Base-by-base conservation (phyloP, 495 filamentous ascomycete species). In the Trypethelium eluteriae region DNA sequence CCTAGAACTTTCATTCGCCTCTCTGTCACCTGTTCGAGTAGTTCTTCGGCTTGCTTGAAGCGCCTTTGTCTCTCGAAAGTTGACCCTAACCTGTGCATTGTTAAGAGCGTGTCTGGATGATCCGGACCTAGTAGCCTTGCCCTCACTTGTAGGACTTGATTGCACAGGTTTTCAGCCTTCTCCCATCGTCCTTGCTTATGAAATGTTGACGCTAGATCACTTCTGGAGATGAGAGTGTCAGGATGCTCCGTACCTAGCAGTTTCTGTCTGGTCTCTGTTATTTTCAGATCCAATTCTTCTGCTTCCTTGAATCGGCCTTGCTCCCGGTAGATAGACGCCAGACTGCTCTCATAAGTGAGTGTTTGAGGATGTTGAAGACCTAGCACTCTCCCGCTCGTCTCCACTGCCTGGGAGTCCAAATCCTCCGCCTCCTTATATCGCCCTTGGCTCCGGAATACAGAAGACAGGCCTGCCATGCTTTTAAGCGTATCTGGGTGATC, bases 351-450 rank as follows among this genome's bases (percentile, higher is more conserved):
- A 47, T 35, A 63, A 0, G 57, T 66, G 0, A 69, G 64, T 57
- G 68, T 70, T 5, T 67, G 14, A 25, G 65, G 68, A 70, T 70
- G 65, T 39, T 67, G 65, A 11, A 7, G 9, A 38, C 65, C 68
- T 0, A 67, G 57, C 65, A 67, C 61, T 50, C 39, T 64, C 49
- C 67, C 67, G 25, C 65, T 67, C 36, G 34, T 67, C 65, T 70
- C 65, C 44, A 67, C 9, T 18, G 67, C 67, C 38, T 68, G 36
- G n/a, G 7, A 2, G 4, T 12, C 14, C 36, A 49, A 2, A n/a
- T 65, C 36, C 10, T 65, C 63, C 12, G 63, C 63, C 63, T 66
- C 63, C 12, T 16, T 53, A 46, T 2, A 46, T 39, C 64, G 62
- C 39, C 38, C 53, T 59, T 63, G 65, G n/a, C n/a, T n/a, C n/a